A percentile compares a stretch with the other conserved stretches of the same genome.
phyloP scores from a whole-genome alignment of 805 yeast species.

The Pichia heedii region DNA sequence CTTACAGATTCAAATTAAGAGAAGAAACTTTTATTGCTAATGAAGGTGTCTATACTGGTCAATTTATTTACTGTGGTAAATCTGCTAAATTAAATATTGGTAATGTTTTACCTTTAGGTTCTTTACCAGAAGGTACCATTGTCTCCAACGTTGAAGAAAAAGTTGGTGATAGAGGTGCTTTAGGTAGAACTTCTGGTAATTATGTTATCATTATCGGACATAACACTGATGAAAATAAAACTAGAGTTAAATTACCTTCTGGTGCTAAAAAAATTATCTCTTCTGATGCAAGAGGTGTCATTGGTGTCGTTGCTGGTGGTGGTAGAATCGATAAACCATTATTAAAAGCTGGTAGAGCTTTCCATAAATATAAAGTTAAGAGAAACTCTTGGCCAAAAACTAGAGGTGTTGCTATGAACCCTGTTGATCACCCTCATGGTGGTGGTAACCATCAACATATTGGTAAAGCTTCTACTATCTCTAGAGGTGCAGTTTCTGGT shows the following conservation, averaged over 20 bases:
- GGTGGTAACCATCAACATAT: constrained; percentile 99
- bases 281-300: constrained; percentile 97
- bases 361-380: constrained; percentile 99
- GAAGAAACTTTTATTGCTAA: constrained; percentile 98
- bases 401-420: constrained; percentile 99
- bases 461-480: constrained; percentile 99
- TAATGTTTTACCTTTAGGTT: constrained; percentile 93
- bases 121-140: constrained; percentile 99
- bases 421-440: constrained; percentile 99
- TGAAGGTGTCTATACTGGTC: constrained; percentile 99
- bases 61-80: constrained; percentile 98
- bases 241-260: constrained; percentile 98
- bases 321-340: constrained; percentile 99
- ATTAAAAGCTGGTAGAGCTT: constrained; percentile 99
- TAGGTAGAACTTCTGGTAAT: constrained; percentile 99
- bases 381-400: constrained; percentile 99
- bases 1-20: constrained; percentile 96
- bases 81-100: constrained; percentile 96
- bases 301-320: constrained; percentile 99
- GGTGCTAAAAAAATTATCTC: constrained; percentile 97
- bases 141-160: constrained; percentile 97
- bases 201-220: constrained; percentile 98
- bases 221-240: constrained; percentile 98
- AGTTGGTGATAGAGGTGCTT: constrained; percentile 99
- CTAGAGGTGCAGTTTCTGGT: constrained; percentile 99